phyloP scores from a whole-genome alignment of 495 filamentous ascomycete species.

The Aspergillus leporis region DNA sequence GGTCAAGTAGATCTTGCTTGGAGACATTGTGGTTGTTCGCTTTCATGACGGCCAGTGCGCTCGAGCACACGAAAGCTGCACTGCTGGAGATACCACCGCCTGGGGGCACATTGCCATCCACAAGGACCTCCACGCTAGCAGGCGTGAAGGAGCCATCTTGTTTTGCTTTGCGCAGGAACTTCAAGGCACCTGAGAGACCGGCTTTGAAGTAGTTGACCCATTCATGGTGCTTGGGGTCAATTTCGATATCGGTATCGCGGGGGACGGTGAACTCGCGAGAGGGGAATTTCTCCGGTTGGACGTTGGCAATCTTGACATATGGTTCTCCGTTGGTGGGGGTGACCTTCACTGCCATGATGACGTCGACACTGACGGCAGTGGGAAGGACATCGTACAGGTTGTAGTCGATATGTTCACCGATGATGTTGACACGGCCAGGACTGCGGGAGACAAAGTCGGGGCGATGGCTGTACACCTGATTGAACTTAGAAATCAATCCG shows the following conservation, averaged over 20 bases:
- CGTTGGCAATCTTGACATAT: constrained; percentile 71
- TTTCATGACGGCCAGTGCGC: constrained; percentile 81
- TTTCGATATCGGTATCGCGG: constrained; percentile 65
- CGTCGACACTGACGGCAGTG: constrained; percentile 90
- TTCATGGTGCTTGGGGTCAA: constrained; percentile 81
- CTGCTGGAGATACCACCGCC: constrained; percentile 92
- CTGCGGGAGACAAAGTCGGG: constrained; percentile 86
- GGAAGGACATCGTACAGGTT: constrained; percentile 94
- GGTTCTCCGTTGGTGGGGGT: constrained; percentile 44
- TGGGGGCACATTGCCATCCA: constrained; percentile 88
- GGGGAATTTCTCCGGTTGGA: constrained; percentile 74
- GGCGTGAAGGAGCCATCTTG: constrained; percentile 54
- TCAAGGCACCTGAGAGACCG: constrained; percentile 77
- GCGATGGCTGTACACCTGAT: constrained; percentile 64
- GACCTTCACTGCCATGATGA: constrained; percentile 80
- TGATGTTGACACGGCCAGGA: constrained; percentile 95
- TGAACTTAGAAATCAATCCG: constrained; percentile 68
- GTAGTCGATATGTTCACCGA: constrained; percentile 99
- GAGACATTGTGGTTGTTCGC: constrained; percentile 84
- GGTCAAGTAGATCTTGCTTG: constrained; percentile 84
- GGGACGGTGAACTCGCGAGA: constrained; percentile 74
- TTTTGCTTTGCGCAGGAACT: constrained; percentile 71
- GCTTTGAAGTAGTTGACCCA: constrained; percentile 99
- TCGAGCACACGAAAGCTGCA: constrained; percentile 90
- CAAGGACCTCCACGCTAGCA: constrained; percentile 80